phyloP scores from a whole-genome alignment of 1,284 basidiomycete species.

The Tilletia caries region DNA sequence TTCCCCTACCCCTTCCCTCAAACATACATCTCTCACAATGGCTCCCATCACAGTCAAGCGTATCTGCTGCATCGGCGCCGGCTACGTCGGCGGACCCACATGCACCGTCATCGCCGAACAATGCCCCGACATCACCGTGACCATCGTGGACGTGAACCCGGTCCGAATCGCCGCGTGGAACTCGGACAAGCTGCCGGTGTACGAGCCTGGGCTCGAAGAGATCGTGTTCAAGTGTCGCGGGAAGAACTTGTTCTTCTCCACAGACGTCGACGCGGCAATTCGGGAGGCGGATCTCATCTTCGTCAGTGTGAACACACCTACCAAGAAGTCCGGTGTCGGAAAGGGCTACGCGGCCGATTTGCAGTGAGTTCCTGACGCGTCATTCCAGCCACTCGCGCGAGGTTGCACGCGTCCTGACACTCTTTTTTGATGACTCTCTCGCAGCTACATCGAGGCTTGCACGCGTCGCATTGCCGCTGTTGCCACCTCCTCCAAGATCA shows the following conservation, averaged over 20 bases:
- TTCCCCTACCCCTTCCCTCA: background rate
- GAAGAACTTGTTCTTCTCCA: slow-evolving; percentile 94
- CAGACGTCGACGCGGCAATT: slow-evolving; percentile 89
- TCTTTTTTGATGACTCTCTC: slow-evolving; percentile 2
- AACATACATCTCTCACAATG: background rate
- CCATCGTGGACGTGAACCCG: slow-evolving; percentile 96
- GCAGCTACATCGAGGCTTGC: slow-evolving; percentile 91
- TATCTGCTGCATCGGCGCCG: slow-evolving; percentile 72
- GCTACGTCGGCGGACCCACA: slow-evolving; percentile 77
- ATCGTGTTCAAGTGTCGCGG: slow-evolving; percentile 84
- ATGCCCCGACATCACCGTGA: slow-evolving; percentile 89
- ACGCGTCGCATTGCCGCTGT: slow-evolving; percentile 92
- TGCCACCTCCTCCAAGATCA: slow-evolving; percentile 88
- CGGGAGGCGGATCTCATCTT: slow-evolving; percentile 77
- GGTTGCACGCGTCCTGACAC: background rate
- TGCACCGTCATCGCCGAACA: slow-evolving; percentile 92
- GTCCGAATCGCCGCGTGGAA: slow-evolving; percentile 96
- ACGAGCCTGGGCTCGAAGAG: slow-evolving; percentile 93
- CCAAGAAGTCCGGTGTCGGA: slow-evolving; percentile 95
- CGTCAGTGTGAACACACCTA: slow-evolving; percentile 88
- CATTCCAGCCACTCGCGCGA: background rate
- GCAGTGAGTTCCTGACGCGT: slow-evolving; percentile 64
- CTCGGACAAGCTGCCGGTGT: slow-evolving; percentile 64
- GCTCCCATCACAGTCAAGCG: slow-evolving; percentile 13
- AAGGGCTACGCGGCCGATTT: slow-evolving; percentile 96